Evolutionary conservation across 805 yeast species (phyloP).

Genomic region (Lachancea meyersii): DNA sequence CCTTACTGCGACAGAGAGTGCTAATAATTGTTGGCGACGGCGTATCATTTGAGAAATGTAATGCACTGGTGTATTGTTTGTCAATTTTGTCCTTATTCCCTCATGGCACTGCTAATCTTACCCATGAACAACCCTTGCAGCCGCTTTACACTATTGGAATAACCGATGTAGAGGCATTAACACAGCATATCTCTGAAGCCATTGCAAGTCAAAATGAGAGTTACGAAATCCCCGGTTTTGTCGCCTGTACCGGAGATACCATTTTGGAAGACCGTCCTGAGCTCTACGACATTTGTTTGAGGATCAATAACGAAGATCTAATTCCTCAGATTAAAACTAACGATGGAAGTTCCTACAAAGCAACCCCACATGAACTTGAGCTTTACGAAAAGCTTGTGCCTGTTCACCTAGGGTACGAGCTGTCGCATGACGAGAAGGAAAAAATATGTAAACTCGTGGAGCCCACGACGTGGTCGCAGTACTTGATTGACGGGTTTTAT

Average conservation of each 20-base stretch:
- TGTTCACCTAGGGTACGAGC: conserved; percentile 14
- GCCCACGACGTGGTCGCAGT: conserved; percentile 29
- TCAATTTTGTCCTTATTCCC: conserved; percentile 19
- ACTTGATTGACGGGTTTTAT: conserved; percentile 27
- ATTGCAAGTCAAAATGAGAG: conserved; percentile 8
- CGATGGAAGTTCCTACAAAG: conserved; percentile 15
- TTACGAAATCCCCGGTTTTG: conserved; percentile 14
- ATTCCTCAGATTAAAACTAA: conserved; percentile 14
- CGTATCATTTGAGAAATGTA: conserved; percentile 25
- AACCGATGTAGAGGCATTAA: conserved; percentile 17
- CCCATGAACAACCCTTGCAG: conserved; percentile 11
- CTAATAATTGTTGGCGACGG: conserved; percentile 26
- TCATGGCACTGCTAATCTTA: conserved; percentile 4
- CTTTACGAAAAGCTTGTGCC: conserved; percentile 14
- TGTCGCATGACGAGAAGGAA: conserved; percentile 12
- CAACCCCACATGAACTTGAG: conserved; percentile 28
- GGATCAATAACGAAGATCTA: conserved; percentile 10
- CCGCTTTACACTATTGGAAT: conserved; percentile 23
- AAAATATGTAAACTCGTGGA: conserved; percentile 16
- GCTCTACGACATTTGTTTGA: conserved; percentile 24
- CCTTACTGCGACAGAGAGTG: conserved; percentile 24
- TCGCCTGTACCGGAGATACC: conserved; percentile 32
- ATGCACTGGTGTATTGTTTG: conserved; percentile 26
- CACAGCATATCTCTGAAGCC: conserved; percentile 13
- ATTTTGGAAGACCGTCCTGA: conserved; percentile 22